Evolutionary conservation across 2,329 filamentous ascomycete species (phyloP), one percentile per base, ranked within the genome.

Genomic region (Aspergillus quadricinctus): DNA sequence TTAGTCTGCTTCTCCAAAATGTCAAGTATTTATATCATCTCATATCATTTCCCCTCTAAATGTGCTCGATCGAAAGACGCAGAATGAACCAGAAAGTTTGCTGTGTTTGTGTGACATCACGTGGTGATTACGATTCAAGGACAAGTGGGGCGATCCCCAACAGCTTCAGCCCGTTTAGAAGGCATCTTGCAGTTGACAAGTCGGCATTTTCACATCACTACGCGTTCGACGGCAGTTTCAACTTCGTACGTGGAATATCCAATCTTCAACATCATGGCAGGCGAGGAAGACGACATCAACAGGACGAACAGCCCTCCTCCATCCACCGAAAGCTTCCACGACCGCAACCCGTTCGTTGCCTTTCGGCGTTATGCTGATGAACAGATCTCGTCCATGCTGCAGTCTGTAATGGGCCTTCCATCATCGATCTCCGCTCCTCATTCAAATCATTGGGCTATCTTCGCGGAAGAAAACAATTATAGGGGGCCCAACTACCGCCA

Each of bases 341-440:
- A 75, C 57, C 70, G 76, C 57, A 84, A 84, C 57, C 82, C 83
- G 1, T 85, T 86, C 69, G 78, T 84, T 55, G 75, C 79, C 29
- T 85, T 86, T 72, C 83, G 84, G 62, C 81, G 80, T 59, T 84
- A 82, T 67, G 81, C 83, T 55, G 83, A 87, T 63, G 78, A 81
- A 49, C 81, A 83, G 55, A 77, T 85, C 62, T 79, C 77, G 8
- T 80, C 78, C 17, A 69, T 86, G 52, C 69, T 85, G 54, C 79
- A 80, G 59, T 77, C 77, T 19, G 71, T 84, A 53, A 79, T 81
- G 55, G 75, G 78, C 28, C 69, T 80, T 45, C 72, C 79, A 19
- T 72, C 75, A 3, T 67, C 67, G 11, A 57, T 70, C 10, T 61
- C 66, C 5, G 59, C 69, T 9, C 70, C 73, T 21, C 66, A 69